Conservation (phyloP, 495 filamentous ascomycete species). For the Penicillium bovifimosum region DNA sequence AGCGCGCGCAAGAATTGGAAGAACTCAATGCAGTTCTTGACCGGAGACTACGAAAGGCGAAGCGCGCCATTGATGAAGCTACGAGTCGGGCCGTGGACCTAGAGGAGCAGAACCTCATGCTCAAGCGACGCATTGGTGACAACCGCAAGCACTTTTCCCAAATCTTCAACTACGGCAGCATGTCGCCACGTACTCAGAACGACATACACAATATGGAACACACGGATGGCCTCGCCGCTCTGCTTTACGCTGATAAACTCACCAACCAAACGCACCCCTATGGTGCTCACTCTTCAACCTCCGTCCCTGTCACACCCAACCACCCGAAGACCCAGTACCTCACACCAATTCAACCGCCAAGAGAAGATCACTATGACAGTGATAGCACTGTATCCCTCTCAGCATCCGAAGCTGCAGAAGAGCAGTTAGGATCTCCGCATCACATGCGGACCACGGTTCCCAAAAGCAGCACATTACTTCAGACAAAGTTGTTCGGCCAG, state of each 20-base stretch:
- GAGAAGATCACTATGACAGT: conserved; percentile 54
- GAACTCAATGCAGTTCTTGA: conserved; percentile 58
- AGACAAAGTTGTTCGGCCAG: conserved; percentile 65
- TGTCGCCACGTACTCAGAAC: conserved; percentile 37
- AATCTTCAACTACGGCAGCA: conserved; percentile 52
- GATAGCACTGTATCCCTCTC: conserved; percentile 78
- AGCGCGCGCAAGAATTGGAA: conserved; percentile 54
- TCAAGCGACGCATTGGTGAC: conserved; percentile 78
- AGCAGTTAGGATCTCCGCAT: conserved; percentile 6
- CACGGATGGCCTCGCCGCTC: conserved; percentile 62
- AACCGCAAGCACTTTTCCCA: conserved; percentile 78
- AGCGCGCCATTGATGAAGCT: conserved; percentile 70
- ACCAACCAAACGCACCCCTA: conserved; percentile 50
- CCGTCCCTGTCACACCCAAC: conserved; percentile 70
- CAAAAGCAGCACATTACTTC: conserved; percentile 44
- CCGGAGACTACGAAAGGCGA: conserved; percentile 63
- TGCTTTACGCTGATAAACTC: conserved; percentile 68
- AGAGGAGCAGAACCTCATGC: conserved; percentile 63
- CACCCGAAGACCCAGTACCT: conserved; percentile 48
- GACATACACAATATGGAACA: conserved; percentile 43
- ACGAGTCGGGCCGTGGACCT: conserved; percentile 42
- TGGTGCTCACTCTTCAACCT: conserved; percentile 43
- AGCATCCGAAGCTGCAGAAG: conserved; percentile 65
- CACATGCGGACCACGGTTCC: conserved; percentile 25
- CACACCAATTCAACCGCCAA: conserved; percentile 52